Conservation (phyloP, 2,329 filamentous ascomycete species). For the Grosmannia serpens region DNA sequence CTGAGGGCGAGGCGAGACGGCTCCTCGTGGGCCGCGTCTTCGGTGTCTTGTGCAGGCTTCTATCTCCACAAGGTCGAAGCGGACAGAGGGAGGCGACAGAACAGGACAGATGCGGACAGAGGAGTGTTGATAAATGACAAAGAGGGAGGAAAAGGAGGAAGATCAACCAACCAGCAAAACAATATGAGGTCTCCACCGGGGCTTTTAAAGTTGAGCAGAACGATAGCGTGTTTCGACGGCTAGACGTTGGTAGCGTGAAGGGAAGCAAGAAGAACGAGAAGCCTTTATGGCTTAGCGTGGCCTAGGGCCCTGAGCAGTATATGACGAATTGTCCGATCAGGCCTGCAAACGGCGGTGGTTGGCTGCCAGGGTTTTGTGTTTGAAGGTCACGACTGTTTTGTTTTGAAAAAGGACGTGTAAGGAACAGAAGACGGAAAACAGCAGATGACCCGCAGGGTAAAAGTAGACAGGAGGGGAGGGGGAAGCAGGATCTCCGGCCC, state of each 20-base stretch:
- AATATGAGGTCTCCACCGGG: background rate
- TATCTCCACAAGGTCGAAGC: background rate
- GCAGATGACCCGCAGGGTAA: background rate
- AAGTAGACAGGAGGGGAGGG: background rate
- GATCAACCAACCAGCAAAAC: background rate
- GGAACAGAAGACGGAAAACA: background rate
- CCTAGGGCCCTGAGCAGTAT: background rate
- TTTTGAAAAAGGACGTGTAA: background rate
- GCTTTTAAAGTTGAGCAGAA: background rate
- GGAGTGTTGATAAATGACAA: background rate
- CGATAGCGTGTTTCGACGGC: constrained; percentile 1
- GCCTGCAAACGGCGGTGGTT: background rate
- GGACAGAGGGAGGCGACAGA: background rate
- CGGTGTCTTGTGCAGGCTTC: background rate
- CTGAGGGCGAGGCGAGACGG: background rate
- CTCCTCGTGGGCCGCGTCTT: background rate
- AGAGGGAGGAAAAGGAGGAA: background rate
- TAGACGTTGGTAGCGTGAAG: background rate
- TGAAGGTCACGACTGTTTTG: background rate
- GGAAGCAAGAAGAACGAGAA: background rate
- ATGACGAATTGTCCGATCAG: background rate
- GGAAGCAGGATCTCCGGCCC: background rate
- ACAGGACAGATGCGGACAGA: background rate
- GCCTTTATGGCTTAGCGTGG: background rate
- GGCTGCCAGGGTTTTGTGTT: background rate